Evolutionary conservation across 2,329 filamentous ascomycete species (phyloP), one percentile per base, ranked within the genome.

Genomic region (Calonectria fujianensis): DNA sequence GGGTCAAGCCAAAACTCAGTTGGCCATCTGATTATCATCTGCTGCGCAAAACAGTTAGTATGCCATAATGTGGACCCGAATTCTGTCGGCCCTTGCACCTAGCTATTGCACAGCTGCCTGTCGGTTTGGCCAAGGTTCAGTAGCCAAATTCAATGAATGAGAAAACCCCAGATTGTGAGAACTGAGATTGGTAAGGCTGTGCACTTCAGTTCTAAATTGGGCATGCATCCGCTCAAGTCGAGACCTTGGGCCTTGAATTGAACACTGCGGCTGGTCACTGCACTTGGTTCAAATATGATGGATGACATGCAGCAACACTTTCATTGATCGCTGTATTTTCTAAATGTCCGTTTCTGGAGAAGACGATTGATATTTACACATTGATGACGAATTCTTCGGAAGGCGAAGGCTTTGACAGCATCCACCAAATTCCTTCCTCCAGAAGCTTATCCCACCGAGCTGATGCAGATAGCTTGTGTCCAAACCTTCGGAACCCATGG

Each of bases 401-500:
- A 10, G 35, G n/a, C 7, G 57, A 41, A 20, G 57, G 57, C 35
- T 41, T 16, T 4, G 57, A 63, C 9, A 63, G 24, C 27, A 18
- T 29, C 57, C 57, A 63, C 35, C 37, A 29, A 18, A 63, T 10
- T 31, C 57, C 57, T 20, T 63, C 57, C 24, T 29, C 57, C 37
- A 41, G 16, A 4, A 63, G 57, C 24, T 63, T 29, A 18, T 63
- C 57, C 57, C 57, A 63, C 41, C n/a, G 14, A 41, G 57, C 35
- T 41, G 57, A 63, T 39, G 57, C 57, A 41, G 57, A 29, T 16
- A 63, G 24, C 13, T 29, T 27, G 39, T 63, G 13, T 13, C 57
- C 57, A n/a, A 63, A 63, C 27, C 57, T 27, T 63, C 57, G 16
- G 35, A 63, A 63, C 8, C 57, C 57, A 29, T 63, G 57, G 5